Base-by-base conservation (phyloP, 148 eudicot genomes). In the Heliosperma pusillum region DNA sequence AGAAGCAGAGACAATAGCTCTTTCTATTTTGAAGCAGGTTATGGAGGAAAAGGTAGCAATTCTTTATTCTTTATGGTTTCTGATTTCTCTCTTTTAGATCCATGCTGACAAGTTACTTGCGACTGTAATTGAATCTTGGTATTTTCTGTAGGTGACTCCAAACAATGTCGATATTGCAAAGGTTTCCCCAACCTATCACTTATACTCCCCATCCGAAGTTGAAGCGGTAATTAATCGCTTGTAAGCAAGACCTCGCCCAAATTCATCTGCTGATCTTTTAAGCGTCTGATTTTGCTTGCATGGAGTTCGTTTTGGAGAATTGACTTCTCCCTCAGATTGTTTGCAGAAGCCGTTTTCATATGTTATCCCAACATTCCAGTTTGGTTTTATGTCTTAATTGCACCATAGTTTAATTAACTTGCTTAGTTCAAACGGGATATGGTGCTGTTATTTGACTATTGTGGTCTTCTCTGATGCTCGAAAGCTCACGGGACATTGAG, bases 1-100 rank as follows among this genome's bases (percentile, higher is more conserved):
- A 66, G 99, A 96, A 86, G 99, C 99, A 66, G 99, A 96, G 79
- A 92, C 90, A 58, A 89, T 90, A 59, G 99, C 99, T 24, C 97
- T 96, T 66, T 96, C 99, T 66, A 92, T 90, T 73, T 82, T 96
- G 82, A 96, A 96, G 87, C 99, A 96, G 80, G 99, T 96, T 59
- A 96, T 96, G 99, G 99, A 96, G 77, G 97, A 96, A 76, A 96
- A 96, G 95, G 99, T 92, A 82, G 64, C 26, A 9, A 27, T 24
- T 65, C 15, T n/a, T n/a, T n/a, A n/a, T 29, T 68, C 33, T 5
- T n/a, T n/a, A n/a, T 44, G 22, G n/a, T 52, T 52, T 25, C 22
- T 50, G 6, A 13, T 26, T 24, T 36, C 16, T 67, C n/a, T 20
- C 16, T 65, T 45, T 24, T 59, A 59, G 3, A 24, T 47, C 29